Evolutionary conservation across 2,329 filamentous ascomycete genomes (phyloP), one percentile per base, ranked within the genome.

Genomic region (Ustulina deusta): DNA sequence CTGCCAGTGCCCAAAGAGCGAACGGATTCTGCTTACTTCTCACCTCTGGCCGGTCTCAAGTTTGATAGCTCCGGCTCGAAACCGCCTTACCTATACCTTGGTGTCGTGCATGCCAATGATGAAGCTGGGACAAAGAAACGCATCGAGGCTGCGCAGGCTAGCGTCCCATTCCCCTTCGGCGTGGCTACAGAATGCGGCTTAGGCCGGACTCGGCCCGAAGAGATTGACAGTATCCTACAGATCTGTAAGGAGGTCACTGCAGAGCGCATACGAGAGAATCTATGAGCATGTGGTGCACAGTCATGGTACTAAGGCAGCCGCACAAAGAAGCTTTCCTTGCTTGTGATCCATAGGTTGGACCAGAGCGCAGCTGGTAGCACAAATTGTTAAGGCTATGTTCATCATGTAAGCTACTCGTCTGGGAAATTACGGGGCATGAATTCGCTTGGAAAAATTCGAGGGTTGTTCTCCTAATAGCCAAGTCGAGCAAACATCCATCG

Each of bases 161-260:
- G 1, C 57, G 66, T 74, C 13, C 68, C 70, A 7, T 74, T 75
- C 55, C 65, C 69, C 27, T 74, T 75, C 44, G 72, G 73, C 32
- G 73, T 74, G 48, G 64, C 68, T 29, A 74, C 72, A 36, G 73
- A 74, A 70, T 74, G 74, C 48, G 72, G 73, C 20, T 69, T 75
- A 29, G 74, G 74, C 27, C 64, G 74, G 36, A 75, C 72, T 44
- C 70, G 70, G 40, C 69, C 71, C 48, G 69, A 66, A 48, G 73
- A 75, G 66, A 71, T 74, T 63, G 72, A 74, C 54, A 71, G 69
- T 51, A 68, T 74, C 48, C 44, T 75, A 44, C 61, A 20, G 32
- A 73, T 74, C 61, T 74, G 72, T 61, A 73, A 49, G 65, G 69
- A 74, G 51, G 69, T 70, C 46, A 70, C 71, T 63, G 42, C 29